phyloP scores from a whole-genome alignment of 345 rosid species.

The Aquilaria yunnanensis region DNA sequence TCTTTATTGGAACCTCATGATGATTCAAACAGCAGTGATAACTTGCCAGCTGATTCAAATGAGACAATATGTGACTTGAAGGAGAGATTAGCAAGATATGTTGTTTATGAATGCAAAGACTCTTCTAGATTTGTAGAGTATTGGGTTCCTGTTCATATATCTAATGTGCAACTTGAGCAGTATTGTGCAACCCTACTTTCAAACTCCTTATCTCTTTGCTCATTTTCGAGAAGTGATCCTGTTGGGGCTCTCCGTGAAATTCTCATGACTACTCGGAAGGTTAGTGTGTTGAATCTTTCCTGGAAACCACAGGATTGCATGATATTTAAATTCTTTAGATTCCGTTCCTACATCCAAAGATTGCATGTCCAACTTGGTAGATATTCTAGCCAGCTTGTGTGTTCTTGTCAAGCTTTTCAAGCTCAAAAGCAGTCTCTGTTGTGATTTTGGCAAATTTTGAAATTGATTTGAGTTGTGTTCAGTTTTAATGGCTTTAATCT shows the following conservation, averaged over 20 bases:
- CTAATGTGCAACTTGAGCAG: slow-evolving; percentile 18
- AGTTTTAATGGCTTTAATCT: no score
- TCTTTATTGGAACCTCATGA: slow-evolving; percentile 10
- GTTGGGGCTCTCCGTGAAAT: slow-evolving; percentile 11
- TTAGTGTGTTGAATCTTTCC: background rate
- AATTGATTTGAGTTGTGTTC: no score
- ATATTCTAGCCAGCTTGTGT: no score
- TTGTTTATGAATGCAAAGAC: slow-evolving; percentile 11
- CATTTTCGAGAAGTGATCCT: slow-evolving; percentile 8
- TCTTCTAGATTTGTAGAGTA: slow-evolving; percentile 12
- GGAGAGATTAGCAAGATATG: slow-evolving; percentile 9
- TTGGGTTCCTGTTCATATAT: slow-evolving; percentile 17
- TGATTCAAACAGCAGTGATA: background rate
- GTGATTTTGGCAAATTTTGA: no score
- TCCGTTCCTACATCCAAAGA: no score
- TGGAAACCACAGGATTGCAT: background rate
- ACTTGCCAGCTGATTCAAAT: background rate
- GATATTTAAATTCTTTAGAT: no score
- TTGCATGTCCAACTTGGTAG: no score
- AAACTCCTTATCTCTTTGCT: slow-evolving; percentile 10
- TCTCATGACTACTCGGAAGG: slow-evolving; percentile 13
- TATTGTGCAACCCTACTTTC: slow-evolving; percentile 14
- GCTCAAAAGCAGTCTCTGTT: no score
- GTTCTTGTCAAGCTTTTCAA: no score
- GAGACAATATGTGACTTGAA: slow-evolving; percentile 4